A percentile compares a stretch with the other conserved stretches of the same genome.
Evolutionary conservation across 2,329 filamentous ascomycete species (phyloP).

Genomic region (Aspergillus flavus): DNA sequence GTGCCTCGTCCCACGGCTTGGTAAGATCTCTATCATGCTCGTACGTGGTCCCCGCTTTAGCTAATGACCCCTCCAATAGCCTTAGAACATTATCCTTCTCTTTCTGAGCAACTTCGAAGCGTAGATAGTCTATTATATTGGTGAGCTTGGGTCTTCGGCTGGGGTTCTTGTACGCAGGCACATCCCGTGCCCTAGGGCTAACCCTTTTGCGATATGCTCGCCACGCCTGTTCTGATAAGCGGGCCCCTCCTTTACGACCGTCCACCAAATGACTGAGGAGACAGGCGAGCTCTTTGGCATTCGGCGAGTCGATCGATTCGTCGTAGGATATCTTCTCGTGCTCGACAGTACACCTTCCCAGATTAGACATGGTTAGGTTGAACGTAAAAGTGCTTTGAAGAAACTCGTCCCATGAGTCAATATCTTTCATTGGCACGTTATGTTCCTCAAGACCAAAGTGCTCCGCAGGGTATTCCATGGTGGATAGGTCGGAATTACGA

Average conservation of each 20-base stretch:
- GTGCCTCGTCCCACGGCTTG: slow-evolving; percentile 32
- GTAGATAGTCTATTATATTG: slow-evolving; percentile 50
- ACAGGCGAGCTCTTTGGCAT: slow-evolving; percentile 42
- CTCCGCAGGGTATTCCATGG: slow-evolving; percentile 36
- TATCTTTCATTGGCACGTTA: slow-evolving; percentile 42
- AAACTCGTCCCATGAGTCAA: slow-evolving; percentile 43
- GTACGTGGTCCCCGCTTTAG: slow-evolving; percentile 17
- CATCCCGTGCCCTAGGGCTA: slow-evolving; percentile 28
- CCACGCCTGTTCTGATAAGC: slow-evolving; percentile 45
- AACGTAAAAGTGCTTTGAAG: slow-evolving; percentile 52
- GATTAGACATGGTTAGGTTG: slow-evolving; percentile 47
- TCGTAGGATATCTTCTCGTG: slow-evolving; percentile 58
- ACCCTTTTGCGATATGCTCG: slow-evolving; percentile 35
- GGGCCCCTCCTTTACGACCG: slow-evolving; percentile 47
- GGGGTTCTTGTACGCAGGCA: slow-evolving; percentile 44
- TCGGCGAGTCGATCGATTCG: slow-evolving; percentile 41
- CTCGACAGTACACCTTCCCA: slow-evolving; percentile 56
- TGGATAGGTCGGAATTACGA: slow-evolving; percentile 53
- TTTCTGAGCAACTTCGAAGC: slow-evolving; percentile 42
- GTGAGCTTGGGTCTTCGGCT: slow-evolving; percentile 23
- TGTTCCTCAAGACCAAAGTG: slow-evolving; percentile 54
- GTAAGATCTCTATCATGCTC: slow-evolving; percentile 40
- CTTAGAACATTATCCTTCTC: slow-evolving; percentile 34
- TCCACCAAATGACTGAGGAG: slow-evolving; percentile 52
- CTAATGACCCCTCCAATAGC: slow-evolving; percentile 34